Evolutionary conservation across 768 basidiomycete species (phyloP), one percentile per base, ranked within the genome.

Genomic region (Mycena rosella): DNA sequence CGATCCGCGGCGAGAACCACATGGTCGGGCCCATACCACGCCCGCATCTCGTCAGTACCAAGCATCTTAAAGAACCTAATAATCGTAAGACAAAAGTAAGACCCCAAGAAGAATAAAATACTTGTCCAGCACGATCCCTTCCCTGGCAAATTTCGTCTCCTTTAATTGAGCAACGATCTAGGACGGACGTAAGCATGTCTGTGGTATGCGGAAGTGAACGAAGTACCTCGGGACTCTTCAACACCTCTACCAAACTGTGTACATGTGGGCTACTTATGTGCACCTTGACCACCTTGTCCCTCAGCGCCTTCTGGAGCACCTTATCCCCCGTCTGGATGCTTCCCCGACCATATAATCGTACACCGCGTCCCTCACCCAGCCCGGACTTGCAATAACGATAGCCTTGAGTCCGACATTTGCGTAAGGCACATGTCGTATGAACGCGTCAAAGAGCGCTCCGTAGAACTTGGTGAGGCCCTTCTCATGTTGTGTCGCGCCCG

Each of bases 21-120:
- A 78, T 99, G 98, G 54, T 94, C 91, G 15, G 96, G 95, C 2
- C 97, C 98, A 78, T 99, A 99, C 98, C 98, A 99, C 6, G 98
- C 98, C 60, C 98, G 87, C 83, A 96, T 90, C 77, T 98, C 96
- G 73, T 99, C 96, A 1, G 86, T 87, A 0, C 92, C 95, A 30
- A 99, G 87, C 96, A 96, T 99, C 79, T 98, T 99, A 83, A 96
- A 96, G 82, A 99, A 99, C 72, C 96, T 98, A 71, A 61, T 17
- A 36, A 70, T 48, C 27, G 22, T 70, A 3, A 71, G 17, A 42
- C n/a, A 48, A 32, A 20, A 72, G 36, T 18, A 20, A 3, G 20
- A 60, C 52, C 22, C 38, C 8, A 53, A 58, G 18, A 36, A 52
- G 26, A 13, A 45, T 24, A 2, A 57, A 76, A 52, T 69, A 95